A percentile compares a stretch with the other conserved stretches of the same genome.
These are phyloP conservation scores for Skeletonema costatum DNA, from an alignment of 108 stramenopile genomes.

Conservation along the genomic window DNA sequence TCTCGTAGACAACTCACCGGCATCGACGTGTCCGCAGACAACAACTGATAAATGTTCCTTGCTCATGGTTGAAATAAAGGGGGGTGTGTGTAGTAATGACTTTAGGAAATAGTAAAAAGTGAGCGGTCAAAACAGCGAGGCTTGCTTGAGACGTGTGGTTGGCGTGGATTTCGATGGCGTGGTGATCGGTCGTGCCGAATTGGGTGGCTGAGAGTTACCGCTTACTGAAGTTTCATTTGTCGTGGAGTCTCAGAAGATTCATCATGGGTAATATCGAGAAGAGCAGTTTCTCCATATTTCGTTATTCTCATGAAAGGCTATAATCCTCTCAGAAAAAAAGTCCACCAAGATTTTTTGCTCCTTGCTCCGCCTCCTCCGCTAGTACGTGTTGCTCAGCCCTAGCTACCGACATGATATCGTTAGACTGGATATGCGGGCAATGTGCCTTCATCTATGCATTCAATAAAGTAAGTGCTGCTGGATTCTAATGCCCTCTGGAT, in stretches of 20 bases:
- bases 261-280: not conserved
- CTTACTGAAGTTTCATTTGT: not conserved
- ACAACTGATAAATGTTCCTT: constrained; percentile 74
- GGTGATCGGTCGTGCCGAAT: not conserved
- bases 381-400: not conserved
- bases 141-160: not conserved
- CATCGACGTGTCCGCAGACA: constrained; percentile 90
- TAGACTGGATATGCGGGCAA: constrained; percentile 44
- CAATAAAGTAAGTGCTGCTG: constrained; percentile 29
- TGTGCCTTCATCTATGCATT: constrained; percentile 46
- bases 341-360: not conserved
- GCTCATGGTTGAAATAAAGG: constrained; percentile 2
- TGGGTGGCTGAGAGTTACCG: not conserved
- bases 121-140: not conserved
- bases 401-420: constrained; percentile 1
- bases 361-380: no score
- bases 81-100: constrained; percentile 1
- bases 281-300: not conserved
- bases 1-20: constrained; percentile 53
- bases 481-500: not conserved
- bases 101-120: not conserved
- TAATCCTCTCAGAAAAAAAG: not conserved
- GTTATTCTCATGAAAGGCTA: not conserved
- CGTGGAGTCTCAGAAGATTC: not conserved
- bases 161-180: not conserved